Evolutionary conservation across 306 rosid genomes (phyloP).

Genomic region (Malus domestica): ASM211411v1 NC_041792.1:31400407-31400906

Average conservation of each 20-base stretch:
- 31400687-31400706: background rate
- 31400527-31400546: background rate
- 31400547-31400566: too few relatives aligned
- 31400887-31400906: constrained; percentile 79
- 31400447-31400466: constrained; percentile 88
- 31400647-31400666: background rate
- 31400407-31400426: constrained; percentile 13
- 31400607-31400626: background rate
- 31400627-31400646: background rate
- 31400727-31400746: background rate
- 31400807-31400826: background rate
- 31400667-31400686: background rate
- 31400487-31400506: constrained; percentile 63
- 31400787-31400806: too few relatives aligned
- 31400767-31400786: too few relatives aligned
- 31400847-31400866: constrained; percentile 4
- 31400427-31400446: constrained; percentile 56
- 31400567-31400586: too few relatives aligned
- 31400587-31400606: background rate
- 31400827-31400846: constrained; percentile 10
- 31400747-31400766: background rate
- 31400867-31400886: constrained; percentile 64
- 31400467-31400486: constrained; percentile 95
- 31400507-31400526: background rate
- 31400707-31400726: background rate